Conservation (phyloP, 352 stramenopile species). For the Phytophthora pistaciae region DNA sequence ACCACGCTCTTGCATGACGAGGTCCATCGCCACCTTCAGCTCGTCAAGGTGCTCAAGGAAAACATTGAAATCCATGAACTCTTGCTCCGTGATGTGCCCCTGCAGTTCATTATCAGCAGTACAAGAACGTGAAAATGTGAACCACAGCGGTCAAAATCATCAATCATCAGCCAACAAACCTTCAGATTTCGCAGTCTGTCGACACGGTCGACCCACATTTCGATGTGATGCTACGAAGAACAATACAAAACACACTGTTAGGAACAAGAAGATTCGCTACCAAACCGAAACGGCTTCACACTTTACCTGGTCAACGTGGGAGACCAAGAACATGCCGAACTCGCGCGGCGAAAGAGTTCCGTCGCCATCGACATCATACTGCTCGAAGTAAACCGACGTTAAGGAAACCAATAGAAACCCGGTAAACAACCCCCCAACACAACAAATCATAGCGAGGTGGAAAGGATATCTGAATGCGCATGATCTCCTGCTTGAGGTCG, state of each 20-base stretch:
- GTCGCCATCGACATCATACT: constrained; percentile 89
- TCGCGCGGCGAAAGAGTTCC: constrained; percentile 83
- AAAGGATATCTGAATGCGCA: constrained; percentile 93
- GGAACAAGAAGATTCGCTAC: neutral
- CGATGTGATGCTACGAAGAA: constrained; percentile 49
- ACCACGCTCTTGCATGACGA: constrained; percentile 85
- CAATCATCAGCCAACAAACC: constrained; percentile 35
- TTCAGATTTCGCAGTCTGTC: constrained; percentile 66
- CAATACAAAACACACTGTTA: neutral
- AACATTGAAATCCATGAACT: constrained; percentile 88
- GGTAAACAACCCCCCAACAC: neutral
- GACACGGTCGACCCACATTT: constrained; percentile 85
- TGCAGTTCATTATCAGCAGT: constrained; percentile 20
- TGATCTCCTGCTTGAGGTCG: constrained; percentile 82
- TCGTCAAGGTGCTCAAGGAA: constrained; percentile 88
- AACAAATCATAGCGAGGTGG: constrained; percentile 6
- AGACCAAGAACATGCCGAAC: constrained; percentile 90
- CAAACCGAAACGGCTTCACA: neutral
- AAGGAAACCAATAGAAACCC: constrained; percentile 42
- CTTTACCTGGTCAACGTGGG: constrained; percentile 77
- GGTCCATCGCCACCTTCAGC: constrained; percentile 85
- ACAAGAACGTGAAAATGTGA: neutral
- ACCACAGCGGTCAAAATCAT: neutral
- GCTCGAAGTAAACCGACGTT: constrained; percentile 84
- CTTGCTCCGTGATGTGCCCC: constrained; percentile 77